Base-by-base conservation (phyloP, 148 eudicot genomes). In the Hydrangea macrophylla region DNA sequence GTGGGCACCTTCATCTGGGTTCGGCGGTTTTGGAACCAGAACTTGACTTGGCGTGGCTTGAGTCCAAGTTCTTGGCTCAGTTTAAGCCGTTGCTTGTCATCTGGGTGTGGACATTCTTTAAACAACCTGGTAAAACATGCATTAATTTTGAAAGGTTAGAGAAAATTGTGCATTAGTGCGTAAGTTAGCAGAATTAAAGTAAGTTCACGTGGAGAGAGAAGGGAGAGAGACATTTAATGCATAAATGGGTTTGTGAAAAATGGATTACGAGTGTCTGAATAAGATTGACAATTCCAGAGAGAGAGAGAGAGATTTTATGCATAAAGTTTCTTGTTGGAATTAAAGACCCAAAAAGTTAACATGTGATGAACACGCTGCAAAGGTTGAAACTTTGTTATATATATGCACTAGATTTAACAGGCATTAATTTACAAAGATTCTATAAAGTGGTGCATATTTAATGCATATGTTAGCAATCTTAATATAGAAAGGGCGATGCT, bases 1-100 rank as follows among this genome's bases (percentile, higher is more conserved):
- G 30, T 74, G 77, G 69, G 44, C 74, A 95, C 97, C 97, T 95
- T 95, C 97, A 95, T 87, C 61, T 95, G 99, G 50, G 99, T 95
- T 33, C 99, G 85, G 0, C 99, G 87, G 60, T 95, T 95, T 74
- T 95, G 99, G 83, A 95, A 95, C 99, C 99, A 95, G 65, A 95
- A 95, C 81, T 95, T 95, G 77, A 95, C 96, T 69, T 95, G 99
- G 15, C 97, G 81, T 2, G 99, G 99, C 59, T 91, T 91, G 7
- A 95, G 85, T 56, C 96, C 96, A 18, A 95, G 78, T 0, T 95
- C 99, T 73, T 89, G 96, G 83, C 99, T 95, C 13, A 95, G 79
- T 70, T 72, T 91, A 76, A 85, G 73, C 76, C 99, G 79, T 69
- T 87, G 92, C 75, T 95, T 95, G 69, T 95, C 99, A 78, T 95